Percentiles rank a stretch among this genome's conserved stretches.
phyloP scores from a whole-genome alignment of 2,329 filamentous ascomycete genomes.

The Aspergillus carbonarius region DNA sequence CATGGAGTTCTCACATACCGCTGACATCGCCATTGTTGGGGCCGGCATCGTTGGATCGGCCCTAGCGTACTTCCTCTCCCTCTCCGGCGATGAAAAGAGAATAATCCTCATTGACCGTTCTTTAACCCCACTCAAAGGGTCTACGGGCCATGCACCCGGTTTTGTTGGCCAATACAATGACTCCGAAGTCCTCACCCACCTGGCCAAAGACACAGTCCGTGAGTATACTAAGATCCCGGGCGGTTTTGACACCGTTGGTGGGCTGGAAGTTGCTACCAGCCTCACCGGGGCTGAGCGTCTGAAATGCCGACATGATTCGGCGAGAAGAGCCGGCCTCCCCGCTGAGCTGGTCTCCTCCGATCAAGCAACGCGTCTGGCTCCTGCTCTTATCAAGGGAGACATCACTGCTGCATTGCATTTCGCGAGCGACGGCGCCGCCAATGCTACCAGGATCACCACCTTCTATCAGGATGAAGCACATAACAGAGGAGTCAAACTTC shows the following conservation, averaged over 20 bases:
- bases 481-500: slow-evolving; percentile 20
- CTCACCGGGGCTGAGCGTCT: slow-evolving; percentile 19
- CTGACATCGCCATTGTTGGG: slow-evolving; percentile 27
- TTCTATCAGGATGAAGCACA: slow-evolving; percentile 27
- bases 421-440: slow-evolving; percentile 29
- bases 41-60: slow-evolving; percentile 38
- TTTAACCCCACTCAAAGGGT: slow-evolving; percentile 26
- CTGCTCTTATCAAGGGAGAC: slow-evolving; percentile 28
- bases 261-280: slow-evolving; percentile 27
- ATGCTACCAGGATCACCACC: slow-evolving; percentile 21
- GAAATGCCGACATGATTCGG: slow-evolving; percentile 18
- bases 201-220: slow-evolving; percentile 32
- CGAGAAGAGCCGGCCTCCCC: slow-evolving; percentile 23
- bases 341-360: slow-evolving; percentile 26
- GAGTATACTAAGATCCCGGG: slow-evolving; percentile 30
- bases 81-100: slow-evolving; percentile 13
- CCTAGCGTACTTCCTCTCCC: slow-evolving; percentile 32
- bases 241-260: slow-evolving; percentile 29
- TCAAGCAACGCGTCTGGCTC: slow-evolving; percentile 24
- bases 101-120: slow-evolving; percentile 30
- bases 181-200: slow-evolving; percentile 28
- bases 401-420: slow-evolving; percentile 25
- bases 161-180: slow-evolving; percentile 39
- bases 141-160: slow-evolving; percentile 36
- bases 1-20: not conserved